A percentile compares a stretch with the other conserved stretches of the same genome.
Conservation (phyloP, 2,329 filamentous ascomycete genomes). For the Colletotrichum coccodes region DNA sequence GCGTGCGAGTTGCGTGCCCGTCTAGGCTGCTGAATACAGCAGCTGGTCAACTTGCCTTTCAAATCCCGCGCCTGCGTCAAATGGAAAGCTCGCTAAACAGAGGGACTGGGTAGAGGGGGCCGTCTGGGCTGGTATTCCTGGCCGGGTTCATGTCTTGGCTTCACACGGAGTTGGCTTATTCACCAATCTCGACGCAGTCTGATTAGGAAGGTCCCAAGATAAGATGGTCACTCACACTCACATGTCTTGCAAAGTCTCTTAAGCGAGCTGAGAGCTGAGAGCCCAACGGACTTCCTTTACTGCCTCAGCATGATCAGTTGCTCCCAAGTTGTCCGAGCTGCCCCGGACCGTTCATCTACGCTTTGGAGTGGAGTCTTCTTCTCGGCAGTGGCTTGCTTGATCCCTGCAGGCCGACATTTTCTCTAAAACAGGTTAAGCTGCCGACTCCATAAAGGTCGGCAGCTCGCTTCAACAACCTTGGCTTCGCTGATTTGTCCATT, state of each 20-base stretch:
- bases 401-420: neutral
- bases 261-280: neutral
- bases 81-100: neutral
- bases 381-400: slow-evolving; percentile 15
- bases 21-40: neutral
- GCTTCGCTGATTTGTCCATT: neutral
- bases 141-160: neutral
- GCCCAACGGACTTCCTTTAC: neutral
- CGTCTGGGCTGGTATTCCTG: neutral
- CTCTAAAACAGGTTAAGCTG: neutral
- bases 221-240: neutral
- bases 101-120: neutral
- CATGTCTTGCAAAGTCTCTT: neutral
- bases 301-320: neutral
- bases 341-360: neutral
- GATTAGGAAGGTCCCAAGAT: slow-evolving; percentile 15
- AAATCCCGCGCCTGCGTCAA: neutral
- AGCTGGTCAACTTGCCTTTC: neutral
- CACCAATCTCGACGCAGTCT: neutral
- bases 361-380: neutral
- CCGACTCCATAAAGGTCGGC: neutral
- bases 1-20: slow-evolving; percentile 3
- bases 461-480: too few relatives aligned
- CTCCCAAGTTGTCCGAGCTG: neutral
- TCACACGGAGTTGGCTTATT: neutral